These are phyloP conservation scores for Colletotrichum acutatum DNA, from an alignment of 2,329 filamentous ascomycete species.

Conservation along the genomic window DNA sequence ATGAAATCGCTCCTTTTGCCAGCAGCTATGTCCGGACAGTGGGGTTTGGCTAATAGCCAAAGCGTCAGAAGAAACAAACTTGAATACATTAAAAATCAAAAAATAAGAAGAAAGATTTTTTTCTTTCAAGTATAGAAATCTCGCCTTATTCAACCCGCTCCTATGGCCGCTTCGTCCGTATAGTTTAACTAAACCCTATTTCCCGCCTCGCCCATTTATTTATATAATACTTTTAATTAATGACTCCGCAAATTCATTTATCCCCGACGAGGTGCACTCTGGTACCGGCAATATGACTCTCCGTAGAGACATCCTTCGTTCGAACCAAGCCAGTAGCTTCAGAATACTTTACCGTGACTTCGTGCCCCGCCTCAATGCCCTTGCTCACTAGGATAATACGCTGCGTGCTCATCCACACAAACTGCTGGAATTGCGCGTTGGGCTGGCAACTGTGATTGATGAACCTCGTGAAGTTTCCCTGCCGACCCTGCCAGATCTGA, in stretches of 20 bases:
- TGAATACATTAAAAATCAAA: no score
- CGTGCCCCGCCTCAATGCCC: constrained; percentile 61
- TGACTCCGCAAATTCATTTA: constrained; percentile 28
- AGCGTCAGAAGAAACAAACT: no score
- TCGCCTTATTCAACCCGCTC: no score
- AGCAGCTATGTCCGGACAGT: no score
- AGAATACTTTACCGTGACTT: constrained; percentile 69
- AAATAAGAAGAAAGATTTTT: no score
- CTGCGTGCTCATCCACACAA: constrained; percentile 66
- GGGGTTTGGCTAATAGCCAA: no score
- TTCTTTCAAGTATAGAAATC: no score
- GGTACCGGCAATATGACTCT: constrained; percentile 61
- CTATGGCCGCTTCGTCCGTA: no score
- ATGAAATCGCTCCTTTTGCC: no score
- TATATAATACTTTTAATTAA: no score
- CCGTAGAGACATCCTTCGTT: constrained; percentile 67
- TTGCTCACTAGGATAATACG: constrained; percentile 65
- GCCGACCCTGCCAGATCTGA: constrained; percentile 67
- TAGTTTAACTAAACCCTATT: neutral
- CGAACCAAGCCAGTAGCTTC: constrained; percentile 65
- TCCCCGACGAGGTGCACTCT: neutral
- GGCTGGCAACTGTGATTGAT: constrained; percentile 70
- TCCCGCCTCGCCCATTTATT: neutral
- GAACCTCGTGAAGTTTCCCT: constrained; percentile 68
- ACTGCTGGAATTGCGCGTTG: constrained; percentile 66